Percentiles rank a stretch among this genome's conserved stretches.
Conservation (phyloP, 1,284 basidiomycete genomes). For the Sporisorium scitamineum region DNA sequence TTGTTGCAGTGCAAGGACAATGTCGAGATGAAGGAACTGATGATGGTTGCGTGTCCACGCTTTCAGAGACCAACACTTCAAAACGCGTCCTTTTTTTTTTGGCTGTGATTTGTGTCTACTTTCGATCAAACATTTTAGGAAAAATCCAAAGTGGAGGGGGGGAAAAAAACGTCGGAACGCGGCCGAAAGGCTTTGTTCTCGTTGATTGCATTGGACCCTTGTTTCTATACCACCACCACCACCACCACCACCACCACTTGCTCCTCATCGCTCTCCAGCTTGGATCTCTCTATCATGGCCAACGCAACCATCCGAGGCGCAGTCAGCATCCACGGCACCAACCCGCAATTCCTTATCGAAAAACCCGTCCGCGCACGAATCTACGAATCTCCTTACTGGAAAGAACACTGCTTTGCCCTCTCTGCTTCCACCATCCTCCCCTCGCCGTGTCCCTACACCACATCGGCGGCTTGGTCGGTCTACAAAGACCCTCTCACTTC, state of each 20-base stretch:
- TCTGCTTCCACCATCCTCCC: slow-evolving; percentile 90
- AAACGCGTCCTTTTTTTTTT: slow-evolving; percentile 8
- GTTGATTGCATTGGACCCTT: slow-evolving; percentile 4
- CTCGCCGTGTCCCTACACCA: slow-evolving; percentile 84
- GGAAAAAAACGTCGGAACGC: neutral
- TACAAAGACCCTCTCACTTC: slow-evolving; percentile 70
- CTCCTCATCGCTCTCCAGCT: too few relatives aligned
- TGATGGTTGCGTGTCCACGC: neutral
- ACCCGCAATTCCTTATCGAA: slow-evolving; percentile 89
- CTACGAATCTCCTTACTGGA: slow-evolving; percentile 96
- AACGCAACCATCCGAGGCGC: slow-evolving; percentile 88
- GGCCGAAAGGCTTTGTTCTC: slow-evolving; percentile 2
- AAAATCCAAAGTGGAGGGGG: slow-evolving; percentile 10
- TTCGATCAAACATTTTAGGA: slow-evolving; percentile 1
- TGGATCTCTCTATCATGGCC: slow-evolving; percentile 74
- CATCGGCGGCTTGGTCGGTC: slow-evolving; percentile 80
- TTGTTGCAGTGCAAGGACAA: neutral
- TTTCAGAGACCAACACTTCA: slow-evolving; percentile 28
- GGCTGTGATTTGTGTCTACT: neutral
- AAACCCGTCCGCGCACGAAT: slow-evolving; percentile 95
- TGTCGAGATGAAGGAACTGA: neutral
- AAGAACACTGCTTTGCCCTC: slow-evolving; percentile 75
- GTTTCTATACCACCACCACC: neutral
- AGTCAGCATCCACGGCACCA: slow-evolving; percentile 88
- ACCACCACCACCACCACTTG: slow-evolving; percentile 1